phyloP scores from a whole-genome alignment of 768 basidiomycete genomes.

The Tulasnella sp. region DNA sequence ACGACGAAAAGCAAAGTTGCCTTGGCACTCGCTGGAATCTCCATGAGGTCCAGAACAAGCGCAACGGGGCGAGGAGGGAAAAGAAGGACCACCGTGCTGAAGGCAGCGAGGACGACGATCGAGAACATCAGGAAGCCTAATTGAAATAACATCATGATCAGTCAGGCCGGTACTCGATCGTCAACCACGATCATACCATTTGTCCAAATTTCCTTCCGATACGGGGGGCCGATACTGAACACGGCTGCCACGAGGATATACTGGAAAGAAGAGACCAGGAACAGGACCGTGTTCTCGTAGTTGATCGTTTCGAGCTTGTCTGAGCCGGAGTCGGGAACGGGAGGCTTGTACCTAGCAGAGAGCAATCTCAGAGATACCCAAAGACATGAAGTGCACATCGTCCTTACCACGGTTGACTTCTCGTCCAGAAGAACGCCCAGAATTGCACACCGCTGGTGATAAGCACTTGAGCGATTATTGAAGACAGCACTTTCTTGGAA shows the following conservation, averaged over 20 bases:
- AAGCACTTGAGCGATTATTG: constrained; percentile 84
- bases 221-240: constrained; percentile 96
- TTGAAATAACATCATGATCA: not conserved
- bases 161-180: not conserved
- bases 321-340: constrained; percentile 40
- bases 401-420: constrained; percentile 68
- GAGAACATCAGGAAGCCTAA: constrained; percentile 74
- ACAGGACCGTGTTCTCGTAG: constrained; percentile 85
- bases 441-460: constrained; percentile 74
- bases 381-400: not conserved
- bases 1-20: constrained; percentile 56
- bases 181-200: constrained; percentile 49
- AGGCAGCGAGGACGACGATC: constrained; percentile 49
- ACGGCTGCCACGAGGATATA: constrained; percentile 95
- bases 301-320: constrained; percentile 74
- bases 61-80: constrained; percentile 49
- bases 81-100: constrained; percentile 71
- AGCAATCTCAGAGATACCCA: not conserved
- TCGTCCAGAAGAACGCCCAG: constrained; percentile 85
- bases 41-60: constrained; percentile 62
- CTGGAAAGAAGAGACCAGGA: constrained; percentile 95
- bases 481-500: constrained; percentile 87
- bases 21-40: constrained; percentile 56
- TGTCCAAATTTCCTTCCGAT: constrained; percentile 88
- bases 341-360: constrained; percentile 60